These are phyloP conservation scores for Yamadazyma philogaea DNA, from an alignment of 805 yeast species.

Conservation along the genomic window DNA sequence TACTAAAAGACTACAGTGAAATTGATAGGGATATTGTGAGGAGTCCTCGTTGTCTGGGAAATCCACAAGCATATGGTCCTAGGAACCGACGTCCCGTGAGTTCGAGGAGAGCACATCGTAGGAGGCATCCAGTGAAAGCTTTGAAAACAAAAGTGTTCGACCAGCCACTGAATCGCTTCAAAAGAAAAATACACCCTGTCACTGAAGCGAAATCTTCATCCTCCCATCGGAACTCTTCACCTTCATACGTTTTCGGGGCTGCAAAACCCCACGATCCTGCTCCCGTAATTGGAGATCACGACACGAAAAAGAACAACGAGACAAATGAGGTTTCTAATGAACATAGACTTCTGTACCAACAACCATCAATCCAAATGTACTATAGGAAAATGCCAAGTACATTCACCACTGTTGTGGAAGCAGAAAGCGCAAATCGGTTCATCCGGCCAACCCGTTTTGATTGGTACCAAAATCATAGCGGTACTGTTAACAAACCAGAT, in stretches of 20 bases:
- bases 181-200: background rate
- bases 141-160: background rate
- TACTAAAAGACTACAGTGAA: conserved; percentile 5
- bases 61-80: background rate
- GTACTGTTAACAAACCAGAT: background rate
- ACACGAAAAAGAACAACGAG: background rate
- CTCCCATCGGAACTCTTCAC: background rate
- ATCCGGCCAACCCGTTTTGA: conserved; percentile 8
- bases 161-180: background rate
- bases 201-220: background rate
- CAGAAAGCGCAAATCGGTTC: conserved; percentile 26
- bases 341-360: background rate
- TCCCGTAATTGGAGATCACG: no score
- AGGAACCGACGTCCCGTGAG: background rate
- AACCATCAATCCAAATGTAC: background rate
- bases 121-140: background rate
- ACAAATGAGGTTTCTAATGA: background rate
- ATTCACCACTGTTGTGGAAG: conserved; percentile 33
- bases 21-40: conserved; percentile 9
- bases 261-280: no score
- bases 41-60: background rate
- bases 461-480: background rate
- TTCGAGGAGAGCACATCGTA: background rate
- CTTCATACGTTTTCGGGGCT: no score
- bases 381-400: conserved; percentile 23